A percentile compares a stretch with the other conserved stretches of the same genome.
phyloP scores from a whole-genome alignment of 352 stramenopile species.

The Pythium insidiosum region DNA sequence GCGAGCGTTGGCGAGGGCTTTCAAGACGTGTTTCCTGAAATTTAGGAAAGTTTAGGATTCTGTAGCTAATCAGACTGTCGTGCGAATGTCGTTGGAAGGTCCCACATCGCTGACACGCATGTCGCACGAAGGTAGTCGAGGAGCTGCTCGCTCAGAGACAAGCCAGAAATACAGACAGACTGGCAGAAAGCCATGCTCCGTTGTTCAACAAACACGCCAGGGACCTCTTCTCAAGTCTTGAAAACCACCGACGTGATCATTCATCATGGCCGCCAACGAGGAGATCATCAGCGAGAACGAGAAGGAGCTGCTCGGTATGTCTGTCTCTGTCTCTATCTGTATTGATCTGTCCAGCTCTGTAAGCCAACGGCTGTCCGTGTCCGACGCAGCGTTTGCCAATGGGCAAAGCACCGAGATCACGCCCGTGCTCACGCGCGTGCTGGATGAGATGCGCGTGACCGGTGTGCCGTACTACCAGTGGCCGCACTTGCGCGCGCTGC shows the following conservation, averaged over 20 bases:
- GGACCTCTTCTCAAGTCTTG: no score
- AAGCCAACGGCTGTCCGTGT: no score
- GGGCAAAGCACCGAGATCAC: conserved; percentile 35
- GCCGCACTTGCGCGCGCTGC: conserved; percentile 56
- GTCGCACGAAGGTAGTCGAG: no score
- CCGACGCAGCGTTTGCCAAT: no score
- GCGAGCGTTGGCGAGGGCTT: conserved; percentile 57
- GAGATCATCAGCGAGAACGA: conserved; percentile 62
- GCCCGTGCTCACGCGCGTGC: conserved; percentile 41
- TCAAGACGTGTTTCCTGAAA: conserved; percentile 10
- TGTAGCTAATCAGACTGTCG: conserved; percentile 1
- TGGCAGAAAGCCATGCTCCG: no score
- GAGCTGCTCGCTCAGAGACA: no score
- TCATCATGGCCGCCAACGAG: conserved; percentile 18
- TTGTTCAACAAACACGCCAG: no score
- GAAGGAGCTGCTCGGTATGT: conserved; percentile 51
- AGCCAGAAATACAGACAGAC: no score
- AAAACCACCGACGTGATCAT: no score
- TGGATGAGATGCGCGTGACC: conserved; percentile 62
- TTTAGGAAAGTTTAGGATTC: neutral
- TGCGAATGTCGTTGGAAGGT: no score
- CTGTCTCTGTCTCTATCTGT: neutral
- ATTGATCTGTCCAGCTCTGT: neutral
- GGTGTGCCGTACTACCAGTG: conserved; percentile 67
- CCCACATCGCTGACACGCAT: no score